A percentile compares a stretch with the other conserved stretches of the same genome.
These are phyloP conservation scores for Coffea canephora DNA, from an alignment of 257 asterid species.

Conservation along the genomic window DNA sequence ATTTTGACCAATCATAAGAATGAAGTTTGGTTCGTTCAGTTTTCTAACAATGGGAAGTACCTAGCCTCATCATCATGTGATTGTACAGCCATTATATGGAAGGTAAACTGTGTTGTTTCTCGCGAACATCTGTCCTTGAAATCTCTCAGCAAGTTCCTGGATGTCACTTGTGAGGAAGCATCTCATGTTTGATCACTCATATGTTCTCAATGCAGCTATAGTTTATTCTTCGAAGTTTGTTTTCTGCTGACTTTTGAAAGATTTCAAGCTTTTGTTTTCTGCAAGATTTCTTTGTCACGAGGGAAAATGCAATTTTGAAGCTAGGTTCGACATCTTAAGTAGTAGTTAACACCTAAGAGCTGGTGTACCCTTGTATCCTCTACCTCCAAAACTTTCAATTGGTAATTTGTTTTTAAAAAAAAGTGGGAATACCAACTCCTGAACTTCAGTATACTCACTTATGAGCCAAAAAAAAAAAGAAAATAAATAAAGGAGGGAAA, in stretches of 20 bases:
- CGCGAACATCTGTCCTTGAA: not conserved
- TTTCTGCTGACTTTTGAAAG: not conserved
- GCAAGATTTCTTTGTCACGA: not conserved
- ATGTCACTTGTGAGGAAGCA: not conserved
- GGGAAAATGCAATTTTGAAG: not conserved
- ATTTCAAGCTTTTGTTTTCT: not conserved
- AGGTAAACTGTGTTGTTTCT: conserved; percentile 42
- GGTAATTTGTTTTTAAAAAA: no score
- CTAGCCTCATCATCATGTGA: conserved; percentile 88
- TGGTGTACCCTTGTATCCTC: no score
- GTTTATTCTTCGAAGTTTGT: not conserved
- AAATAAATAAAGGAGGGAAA: no score
- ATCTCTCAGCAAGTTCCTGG: conserved; percentile 3
- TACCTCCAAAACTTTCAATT: no score
- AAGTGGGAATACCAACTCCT: no score
- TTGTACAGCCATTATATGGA: conserved; percentile 84
- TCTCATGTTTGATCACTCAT: not conserved
- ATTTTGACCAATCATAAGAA: conserved; percentile 62
- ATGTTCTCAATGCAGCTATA: not conserved
- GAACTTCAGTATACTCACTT: no score
- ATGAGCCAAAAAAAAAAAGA: no score
- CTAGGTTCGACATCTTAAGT: no score
- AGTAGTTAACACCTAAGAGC: no score
- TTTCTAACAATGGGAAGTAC: conserved; percentile 72
- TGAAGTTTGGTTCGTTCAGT: conserved; percentile 97